Evolutionary conservation across 352 stramenopile genomes (phyloP).

Genomic region (Globisporangium okanoganense): DNA sequence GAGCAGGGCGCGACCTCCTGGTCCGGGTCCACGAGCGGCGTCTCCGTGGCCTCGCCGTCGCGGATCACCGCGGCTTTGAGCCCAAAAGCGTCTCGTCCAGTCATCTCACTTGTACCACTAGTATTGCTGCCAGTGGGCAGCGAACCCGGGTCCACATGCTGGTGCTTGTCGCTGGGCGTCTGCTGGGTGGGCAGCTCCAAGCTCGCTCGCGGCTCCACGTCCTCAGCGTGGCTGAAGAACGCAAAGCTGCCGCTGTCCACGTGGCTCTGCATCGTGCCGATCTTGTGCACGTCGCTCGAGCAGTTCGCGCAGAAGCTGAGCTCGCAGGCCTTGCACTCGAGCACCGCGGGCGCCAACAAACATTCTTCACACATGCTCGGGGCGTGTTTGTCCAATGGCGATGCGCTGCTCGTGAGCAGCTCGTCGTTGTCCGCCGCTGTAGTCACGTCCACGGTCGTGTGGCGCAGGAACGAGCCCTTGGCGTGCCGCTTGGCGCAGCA

Average conservation of each 20-base stretch:
- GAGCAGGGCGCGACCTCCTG: constrained; percentile 19
- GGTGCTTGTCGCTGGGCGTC: not conserved
- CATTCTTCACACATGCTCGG: constrained; percentile 49
- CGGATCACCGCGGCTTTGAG: constrained; percentile 10
- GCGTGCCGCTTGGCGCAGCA: constrained; percentile 29
- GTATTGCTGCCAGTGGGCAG: not conserved
- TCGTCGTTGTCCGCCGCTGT: not conserved
- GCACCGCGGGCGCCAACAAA: constrained; percentile 13
- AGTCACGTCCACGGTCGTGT: constrained; percentile 17
- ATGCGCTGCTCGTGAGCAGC: not conserved
- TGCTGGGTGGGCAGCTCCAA: not conserved
- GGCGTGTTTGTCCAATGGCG: not conserved
- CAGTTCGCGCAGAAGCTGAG: constrained; percentile 44
- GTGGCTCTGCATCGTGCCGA: constrained; percentile 42
- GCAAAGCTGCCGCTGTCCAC: constrained; percentile 14
- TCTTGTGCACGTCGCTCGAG: constrained; percentile 29
- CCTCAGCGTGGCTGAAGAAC: constrained; percentile 3
- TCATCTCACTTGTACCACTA: not conserved
- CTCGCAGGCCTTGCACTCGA: constrained; percentile 44
- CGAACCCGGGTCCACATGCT: not conserved
- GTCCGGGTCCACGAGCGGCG: constrained; percentile 15
- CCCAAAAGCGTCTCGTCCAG: constrained; percentile 1
- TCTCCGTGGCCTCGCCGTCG: constrained; percentile 10
- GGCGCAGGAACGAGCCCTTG: constrained; percentile 34
- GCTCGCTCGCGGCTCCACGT: not conserved